Percentiles rank a stretch among this genome's conserved stretches.
phyloP scores from a whole-genome alignment of 768 basidiomycete genomes.

The Lactarius quietus region DNA sequence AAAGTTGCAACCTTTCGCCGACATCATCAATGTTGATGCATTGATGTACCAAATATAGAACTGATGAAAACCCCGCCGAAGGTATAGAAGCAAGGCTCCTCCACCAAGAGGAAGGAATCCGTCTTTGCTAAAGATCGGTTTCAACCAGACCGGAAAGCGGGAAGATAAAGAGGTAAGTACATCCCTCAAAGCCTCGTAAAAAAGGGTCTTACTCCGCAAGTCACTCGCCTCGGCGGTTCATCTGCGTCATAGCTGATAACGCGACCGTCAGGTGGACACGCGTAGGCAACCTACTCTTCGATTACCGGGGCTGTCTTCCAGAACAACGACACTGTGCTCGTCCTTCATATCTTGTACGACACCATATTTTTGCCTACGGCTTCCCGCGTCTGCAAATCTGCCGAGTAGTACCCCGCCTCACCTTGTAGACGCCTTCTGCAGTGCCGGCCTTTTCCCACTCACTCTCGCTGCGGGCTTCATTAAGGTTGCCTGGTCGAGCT shows the following conservation, averaged over 20 bases:
- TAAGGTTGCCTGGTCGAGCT: slow-evolving; percentile 89
- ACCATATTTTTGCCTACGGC: slow-evolving; percentile 51
- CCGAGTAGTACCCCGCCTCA: slow-evolving; percentile 75
- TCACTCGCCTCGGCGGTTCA: slow-evolving; percentile 56
- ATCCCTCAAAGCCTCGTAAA: slow-evolving; percentile 46
- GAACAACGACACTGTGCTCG: slow-evolving; percentile 92
- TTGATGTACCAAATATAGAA: slow-evolving; percentile 58
- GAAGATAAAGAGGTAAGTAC: slow-evolving; percentile 84
- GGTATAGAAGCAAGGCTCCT: slow-evolving; percentile 29
- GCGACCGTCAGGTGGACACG: slow-evolving; percentile 77
- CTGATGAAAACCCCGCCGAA: slow-evolving; percentile 65
- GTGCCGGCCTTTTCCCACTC: slow-evolving; percentile 84
- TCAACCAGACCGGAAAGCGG: slow-evolving; percentile 73
- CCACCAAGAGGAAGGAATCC: slow-evolving; percentile 37
- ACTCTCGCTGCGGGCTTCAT: slow-evolving; percentile 71
- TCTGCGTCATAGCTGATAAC: slow-evolving; percentile 83
- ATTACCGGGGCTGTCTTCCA: slow-evolving; percentile 96
- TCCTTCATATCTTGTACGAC: slow-evolving; percentile 75
- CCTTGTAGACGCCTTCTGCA: slow-evolving; percentile 94
- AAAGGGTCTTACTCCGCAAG: slow-evolving; percentile 88
- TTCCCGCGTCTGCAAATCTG: slow-evolving; percentile 18
- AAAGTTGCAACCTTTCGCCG: slow-evolving; percentile 70
- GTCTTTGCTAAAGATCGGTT: slow-evolving; percentile 82
- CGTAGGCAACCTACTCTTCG: slow-evolving; percentile 77
- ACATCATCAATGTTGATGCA: slow-evolving; percentile 64